Evolutionary conservation across 306 rosid genomes (phyloP).

Genomic region (Prunus armeniaca): DNA sequence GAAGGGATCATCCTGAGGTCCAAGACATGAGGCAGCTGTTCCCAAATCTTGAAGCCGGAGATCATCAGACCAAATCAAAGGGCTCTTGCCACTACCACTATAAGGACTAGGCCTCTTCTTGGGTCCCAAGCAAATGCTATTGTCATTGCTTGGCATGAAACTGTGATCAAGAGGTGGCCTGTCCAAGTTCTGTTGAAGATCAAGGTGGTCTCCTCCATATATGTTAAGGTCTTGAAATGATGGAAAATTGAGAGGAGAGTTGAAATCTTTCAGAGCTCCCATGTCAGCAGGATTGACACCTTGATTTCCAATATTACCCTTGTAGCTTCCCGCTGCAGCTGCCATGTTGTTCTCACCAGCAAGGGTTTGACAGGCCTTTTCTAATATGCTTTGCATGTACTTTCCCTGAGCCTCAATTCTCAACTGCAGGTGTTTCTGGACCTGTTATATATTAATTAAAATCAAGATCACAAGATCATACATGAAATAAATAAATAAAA

Average conservation of each 20-base stretch:
- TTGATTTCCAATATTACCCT: slow-evolving; percentile 43
- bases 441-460: slow-evolving; percentile 43
- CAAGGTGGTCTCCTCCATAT: slow-evolving; percentile 72
- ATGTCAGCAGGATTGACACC: slow-evolving; percentile 43
- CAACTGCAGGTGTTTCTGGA: slow-evolving; percentile 89
- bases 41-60: slow-evolving; percentile 84
- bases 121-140: slow-evolving; percentile 39
- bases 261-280: slow-evolving; percentile 67
- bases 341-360: slow-evolving; percentile 89
- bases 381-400: slow-evolving; percentile 98
- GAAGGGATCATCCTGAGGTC: slow-evolving; percentile 62
- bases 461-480: neutral
- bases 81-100: slow-evolving; percentile 68
- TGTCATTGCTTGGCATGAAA: slow-evolving; percentile 43
- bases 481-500: neutral
- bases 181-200: slow-evolving; percentile 57
- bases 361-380: slow-evolving; percentile 97
- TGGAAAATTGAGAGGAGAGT: slow-evolving; percentile 65
- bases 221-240: slow-evolving; percentile 90
- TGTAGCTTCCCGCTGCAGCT: slow-evolving; percentile 39
- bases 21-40: slow-evolving; percentile 65
- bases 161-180: slow-evolving; percentile 54
- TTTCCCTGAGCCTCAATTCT: slow-evolving; percentile 99
- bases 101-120: slow-evolving; percentile 74
- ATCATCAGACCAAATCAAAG: slow-evolving; percentile 89